phyloP scores from a whole-genome alignment of 305 asterid species.

The Fraxinus nigra region DNA sequence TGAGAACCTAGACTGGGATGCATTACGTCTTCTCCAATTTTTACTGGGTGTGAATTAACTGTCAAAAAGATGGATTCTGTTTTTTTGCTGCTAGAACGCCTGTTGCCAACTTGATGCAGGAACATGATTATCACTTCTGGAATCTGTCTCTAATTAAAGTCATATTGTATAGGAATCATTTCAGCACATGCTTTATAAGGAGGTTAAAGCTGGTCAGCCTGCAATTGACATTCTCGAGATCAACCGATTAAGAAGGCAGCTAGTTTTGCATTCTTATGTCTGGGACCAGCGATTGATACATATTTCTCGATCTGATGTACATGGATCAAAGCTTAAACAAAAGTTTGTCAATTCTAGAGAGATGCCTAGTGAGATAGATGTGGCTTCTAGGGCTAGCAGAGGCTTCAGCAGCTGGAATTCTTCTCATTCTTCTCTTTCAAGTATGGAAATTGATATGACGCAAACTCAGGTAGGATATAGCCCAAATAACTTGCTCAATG shows the following conservation, averaged over 20 bases:
- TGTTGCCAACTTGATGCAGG: not conserved
- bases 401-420: constrained; percentile 67
- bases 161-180: constrained; percentile 46
- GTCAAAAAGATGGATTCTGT: constrained; percentile 19
- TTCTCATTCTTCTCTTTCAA: constrained; percentile 61
- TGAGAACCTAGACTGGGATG: constrained; percentile 2
- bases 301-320: constrained; percentile 33
- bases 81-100: constrained; percentile 13
- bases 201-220: constrained; percentile 49
- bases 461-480: constrained; percentile 32
- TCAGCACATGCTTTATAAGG: constrained; percentile 36
- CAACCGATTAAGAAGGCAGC: constrained; percentile 64
- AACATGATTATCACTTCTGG: not conserved
- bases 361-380: constrained; percentile 38
- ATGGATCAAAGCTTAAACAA: constrained; percentile 37
- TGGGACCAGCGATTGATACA: constrained; percentile 80
- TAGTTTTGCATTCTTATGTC: constrained; percentile 58
- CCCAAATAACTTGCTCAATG: constrained; percentile 36
- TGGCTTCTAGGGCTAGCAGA: constrained; percentile 43
- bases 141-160: constrained; percentile 8
- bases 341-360: constrained; percentile 42
- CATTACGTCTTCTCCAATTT: constrained; percentile 4
- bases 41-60: constrained; percentile 7
- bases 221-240: constrained; percentile 73
- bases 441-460: constrained; percentile 39